Percentiles rank a stretch among this genome's conserved stretches.
These are phyloP conservation scores for Fusarium sp. DNA, from an alignment of 2,329 filamentous ascomycete species.

Conservation along the genomic window DNA sequence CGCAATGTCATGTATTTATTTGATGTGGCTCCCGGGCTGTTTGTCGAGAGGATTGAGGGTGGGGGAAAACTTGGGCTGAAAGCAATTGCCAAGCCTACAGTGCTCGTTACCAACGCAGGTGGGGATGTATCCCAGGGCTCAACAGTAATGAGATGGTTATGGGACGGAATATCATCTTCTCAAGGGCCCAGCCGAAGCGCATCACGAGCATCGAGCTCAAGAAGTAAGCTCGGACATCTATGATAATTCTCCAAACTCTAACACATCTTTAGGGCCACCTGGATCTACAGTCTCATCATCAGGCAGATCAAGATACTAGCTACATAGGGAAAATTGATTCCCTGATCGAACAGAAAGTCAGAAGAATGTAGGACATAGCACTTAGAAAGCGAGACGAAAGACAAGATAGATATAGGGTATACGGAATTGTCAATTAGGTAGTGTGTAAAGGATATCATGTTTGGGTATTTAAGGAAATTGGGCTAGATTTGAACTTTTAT, in stretches of 20 bases:
- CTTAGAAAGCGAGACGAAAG: neutral
- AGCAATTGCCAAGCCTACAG: conserved; percentile 50
- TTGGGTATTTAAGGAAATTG: conserved; percentile 28
- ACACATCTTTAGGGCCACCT: conserved; percentile 43
- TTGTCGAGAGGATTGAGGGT: conserved; percentile 51
- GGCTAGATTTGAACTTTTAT: conserved; percentile 32
- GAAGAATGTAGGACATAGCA: conserved; percentile 2
- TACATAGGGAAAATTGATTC: neutral
- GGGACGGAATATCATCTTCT: conserved; percentile 43
- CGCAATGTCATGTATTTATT: conserved; percentile 51
- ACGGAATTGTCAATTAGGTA: conserved; percentile 27
- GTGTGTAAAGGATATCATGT: conserved; percentile 21
- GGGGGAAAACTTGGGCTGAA: conserved; percentile 49
- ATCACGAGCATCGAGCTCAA: conserved; percentile 35
- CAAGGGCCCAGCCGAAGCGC: conserved; percentile 34
- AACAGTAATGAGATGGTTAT: conserved; percentile 52
- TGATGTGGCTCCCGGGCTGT: conserved; percentile 52
- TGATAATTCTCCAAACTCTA: conserved; percentile 43
- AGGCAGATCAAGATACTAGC: conserved; percentile 34
- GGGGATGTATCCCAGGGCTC: conserved; percentile 44
- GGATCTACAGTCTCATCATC: conserved; percentile 32
- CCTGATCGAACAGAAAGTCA: conserved; percentile 15
- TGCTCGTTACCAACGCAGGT: conserved; percentile 48
- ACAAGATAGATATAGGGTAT: conserved; percentile 2
- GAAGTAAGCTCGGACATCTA: conserved; percentile 45